A percentile compares a stretch with the other conserved stretches of the same genome.
phyloP scores from a whole-genome alignment of 1,284 basidiomycete genomes.

The Entoloma clypeatum region DNA sequence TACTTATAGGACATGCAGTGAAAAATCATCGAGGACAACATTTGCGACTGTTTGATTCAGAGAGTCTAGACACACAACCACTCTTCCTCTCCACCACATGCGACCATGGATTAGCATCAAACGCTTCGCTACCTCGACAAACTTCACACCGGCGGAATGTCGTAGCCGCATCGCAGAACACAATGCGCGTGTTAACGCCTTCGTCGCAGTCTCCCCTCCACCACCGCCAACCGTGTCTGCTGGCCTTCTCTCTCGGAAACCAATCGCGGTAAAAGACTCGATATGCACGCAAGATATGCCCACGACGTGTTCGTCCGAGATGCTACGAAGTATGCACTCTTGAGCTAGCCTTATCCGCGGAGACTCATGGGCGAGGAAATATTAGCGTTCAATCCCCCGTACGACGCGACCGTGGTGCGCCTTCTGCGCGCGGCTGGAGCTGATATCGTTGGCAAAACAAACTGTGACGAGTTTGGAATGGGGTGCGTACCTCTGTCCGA shows the following conservation, averaged over 20 bases:
- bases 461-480: constrained; percentile 99
- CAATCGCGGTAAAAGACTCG: constrained; percentile 82
- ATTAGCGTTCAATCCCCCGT: constrained; percentile 74
- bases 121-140: background rate
- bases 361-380: background rate
- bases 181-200: constrained; percentile 47
- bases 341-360: background rate
- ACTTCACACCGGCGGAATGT: constrained; percentile 14
- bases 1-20: too few species aligned
- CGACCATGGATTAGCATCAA: too few species aligned
- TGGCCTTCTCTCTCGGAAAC: constrained; percentile 27
- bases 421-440: constrained; percentile 67
- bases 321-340: constrained; percentile 54
- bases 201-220: constrained; percentile 31
- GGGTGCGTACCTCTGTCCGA: constrained; percentile 50
- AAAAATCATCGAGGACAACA: too few species aligned
- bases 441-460: constrained; percentile 81
- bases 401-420: constrained; percentile 82
- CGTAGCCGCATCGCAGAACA: constrained; percentile 30
- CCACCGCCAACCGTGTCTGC: background rate
- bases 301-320: constrained; percentile 78
- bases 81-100: background rate
- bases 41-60: too few species aligned
- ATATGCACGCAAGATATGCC: constrained; percentile 69
- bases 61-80: too few species aligned